Evolutionary conservation across 306 rosid genomes (phyloP).

Genomic region (Ochetophila trinervis): DNA sequence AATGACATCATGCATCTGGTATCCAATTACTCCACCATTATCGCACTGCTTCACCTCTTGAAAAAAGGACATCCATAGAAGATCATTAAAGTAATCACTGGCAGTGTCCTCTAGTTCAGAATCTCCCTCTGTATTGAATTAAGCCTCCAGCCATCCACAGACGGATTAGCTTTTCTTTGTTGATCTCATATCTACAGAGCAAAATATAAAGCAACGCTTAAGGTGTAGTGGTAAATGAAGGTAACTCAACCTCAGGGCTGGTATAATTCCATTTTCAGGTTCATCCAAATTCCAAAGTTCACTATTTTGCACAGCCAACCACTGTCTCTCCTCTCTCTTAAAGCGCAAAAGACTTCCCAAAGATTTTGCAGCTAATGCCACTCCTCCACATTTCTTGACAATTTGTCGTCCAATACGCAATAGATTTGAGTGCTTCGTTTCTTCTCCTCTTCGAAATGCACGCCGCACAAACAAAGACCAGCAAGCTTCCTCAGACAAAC

Average conservation of each 20-base stretch:
- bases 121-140: background rate
- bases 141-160: conserved; percentile 27
- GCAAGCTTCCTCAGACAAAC: conserved; percentile 1
- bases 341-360: conserved; percentile 9
- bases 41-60: background rate
- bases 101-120: conserved; percentile 13
- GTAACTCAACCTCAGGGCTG: conserved; percentile 21
- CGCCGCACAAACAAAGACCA: conserved; percentile 11
- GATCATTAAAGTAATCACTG: background rate
- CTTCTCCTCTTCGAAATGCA: conserved; percentile 7
- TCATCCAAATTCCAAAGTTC: conserved; percentile 13
- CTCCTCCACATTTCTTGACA: conserved; percentile 12
- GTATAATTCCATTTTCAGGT: background rate
- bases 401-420: conserved; percentile 10
- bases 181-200: conserved; percentile 4
- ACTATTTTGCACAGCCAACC: conserved; percentile 6
- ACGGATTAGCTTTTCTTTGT: background rate
- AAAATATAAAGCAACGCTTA: conserved; percentile 15
- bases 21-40: background rate
- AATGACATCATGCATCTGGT: conserved; percentile 11
- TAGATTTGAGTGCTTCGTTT: background rate
- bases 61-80: conserved; percentile 18
- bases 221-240: background rate
- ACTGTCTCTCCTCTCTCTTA: background rate
- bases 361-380: conserved; percentile 18